Conservation (phyloP, 164 flowering plant genomes). For the Annona squamosa region DNA sequence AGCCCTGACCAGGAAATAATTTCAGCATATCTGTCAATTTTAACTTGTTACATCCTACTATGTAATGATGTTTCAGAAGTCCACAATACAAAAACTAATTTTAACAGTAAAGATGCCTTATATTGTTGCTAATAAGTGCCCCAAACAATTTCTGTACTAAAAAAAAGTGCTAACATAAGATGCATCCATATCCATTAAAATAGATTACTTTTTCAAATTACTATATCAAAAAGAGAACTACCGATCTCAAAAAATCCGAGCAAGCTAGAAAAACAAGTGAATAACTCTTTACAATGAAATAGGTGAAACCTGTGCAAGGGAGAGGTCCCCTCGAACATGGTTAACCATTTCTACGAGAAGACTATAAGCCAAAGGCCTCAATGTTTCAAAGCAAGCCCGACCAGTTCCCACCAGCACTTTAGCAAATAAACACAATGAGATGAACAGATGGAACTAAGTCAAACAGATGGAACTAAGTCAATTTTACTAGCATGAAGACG, state of each 20-base stretch:
- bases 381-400: constrained; percentile 86
- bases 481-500: not conserved
- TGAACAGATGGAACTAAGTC: no score
- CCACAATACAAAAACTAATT: not conserved
- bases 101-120: not conserved
- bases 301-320: constrained; percentile 69
- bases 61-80: not conserved
- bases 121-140: not conserved
- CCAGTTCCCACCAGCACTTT: constrained; percentile 98
- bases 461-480: not conserved
- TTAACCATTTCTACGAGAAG: constrained; percentile 94
- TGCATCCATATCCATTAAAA: not conserved
- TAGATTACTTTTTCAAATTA: not conserved
- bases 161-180: not conserved
- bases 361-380: constrained; percentile 96
- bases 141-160: not conserved
- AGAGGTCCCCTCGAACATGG: constrained; percentile 87
- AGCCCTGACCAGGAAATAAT: no score
- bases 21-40: no score
- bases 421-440: constrained; percentile 4
- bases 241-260: not conserved
- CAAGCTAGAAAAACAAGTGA: not conserved
- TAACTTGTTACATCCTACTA: not conserved
- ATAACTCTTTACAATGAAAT: not conserved
- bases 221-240: not conserved